These are phyloP conservation scores for Coccomyxa sp. DNA, from an alignment of 139 green algal species.

Conservation along the genomic window DNA sequence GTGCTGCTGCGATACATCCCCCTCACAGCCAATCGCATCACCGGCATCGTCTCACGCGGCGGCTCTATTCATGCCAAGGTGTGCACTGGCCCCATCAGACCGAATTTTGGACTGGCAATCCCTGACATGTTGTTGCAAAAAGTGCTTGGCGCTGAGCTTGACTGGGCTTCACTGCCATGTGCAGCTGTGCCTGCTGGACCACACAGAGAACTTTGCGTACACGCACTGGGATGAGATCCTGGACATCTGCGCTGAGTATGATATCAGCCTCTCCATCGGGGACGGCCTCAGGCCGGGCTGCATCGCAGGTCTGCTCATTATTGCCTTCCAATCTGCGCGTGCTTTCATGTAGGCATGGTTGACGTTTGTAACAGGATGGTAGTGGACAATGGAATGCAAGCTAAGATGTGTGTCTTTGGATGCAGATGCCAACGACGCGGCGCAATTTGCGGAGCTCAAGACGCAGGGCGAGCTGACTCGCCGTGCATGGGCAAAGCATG, in stretches of 20 bases:
- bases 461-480: constrained; percentile 92
- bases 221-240: constrained; percentile 98
- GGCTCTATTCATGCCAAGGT: constrained; percentile 95
- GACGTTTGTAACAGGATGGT: neutral
- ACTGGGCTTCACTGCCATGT: neutral
- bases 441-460: constrained; percentile 94
- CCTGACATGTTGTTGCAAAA: neutral
- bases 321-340: neutral
- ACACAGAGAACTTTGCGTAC: constrained; percentile 98
- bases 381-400: too few species aligned
- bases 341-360: neutral
- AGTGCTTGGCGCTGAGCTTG: neutral
- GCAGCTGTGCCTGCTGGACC: constrained; percentile 80
- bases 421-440: constrained; percentile 90
- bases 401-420: neutral
- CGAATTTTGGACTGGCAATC: neutral
- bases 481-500: constrained; percentile 87
- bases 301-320: constrained; percentile 57
- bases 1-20: constrained; percentile 89
- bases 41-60: constrained; percentile 90
- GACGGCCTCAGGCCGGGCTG: constrained; percentile 87
- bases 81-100: constrained; percentile 5
- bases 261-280: constrained; percentile 87
- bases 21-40: constrained; percentile 85
- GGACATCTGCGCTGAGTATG: constrained; percentile 90